A percentile compares a stretch with the other conserved stretches of the same genome.
Conservation (phyloP, 108 stramenopile genomes). For the Nannochloropsis oceanica region DNA sequence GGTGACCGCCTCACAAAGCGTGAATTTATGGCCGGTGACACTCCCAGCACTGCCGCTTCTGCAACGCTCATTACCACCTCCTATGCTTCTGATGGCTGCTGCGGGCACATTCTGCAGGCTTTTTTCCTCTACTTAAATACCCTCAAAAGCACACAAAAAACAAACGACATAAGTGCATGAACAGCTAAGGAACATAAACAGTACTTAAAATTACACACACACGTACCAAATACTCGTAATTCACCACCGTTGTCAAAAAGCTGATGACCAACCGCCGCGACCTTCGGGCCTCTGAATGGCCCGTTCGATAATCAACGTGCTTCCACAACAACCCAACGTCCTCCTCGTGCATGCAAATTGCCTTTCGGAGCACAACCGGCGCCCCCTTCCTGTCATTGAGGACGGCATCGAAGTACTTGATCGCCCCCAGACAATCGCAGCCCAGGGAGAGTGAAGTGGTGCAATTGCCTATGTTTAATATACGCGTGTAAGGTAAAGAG, state of each 20-base stretch:
- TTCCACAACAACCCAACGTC: slow-evolving; percentile 54
- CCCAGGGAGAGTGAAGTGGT: slow-evolving; percentile 48
- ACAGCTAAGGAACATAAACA: too few species aligned
- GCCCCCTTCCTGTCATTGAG: slow-evolving; percentile 38
- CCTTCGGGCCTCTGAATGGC: slow-evolving; percentile 51
- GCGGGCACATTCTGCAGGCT: too few species aligned
- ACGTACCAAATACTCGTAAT: slow-evolving; percentile 40
- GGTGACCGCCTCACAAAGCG: too few species aligned
- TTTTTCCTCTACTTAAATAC: too few species aligned
- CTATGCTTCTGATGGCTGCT: too few species aligned
- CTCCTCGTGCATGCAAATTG: slow-evolving; percentile 62
- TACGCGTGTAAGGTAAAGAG: neutral
- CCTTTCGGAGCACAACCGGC: slow-evolving; percentile 35
- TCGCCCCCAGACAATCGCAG: slow-evolving; percentile 56
- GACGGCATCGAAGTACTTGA: slow-evolving; percentile 54
- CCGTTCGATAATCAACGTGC: slow-evolving; percentile 58
- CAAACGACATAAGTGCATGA: too few species aligned
- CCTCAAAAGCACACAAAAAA: too few species aligned
- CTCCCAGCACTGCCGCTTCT: too few species aligned
- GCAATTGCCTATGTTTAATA: slow-evolving; percentile 34
- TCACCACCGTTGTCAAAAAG: slow-evolving; percentile 55
- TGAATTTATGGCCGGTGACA: too few species aligned
- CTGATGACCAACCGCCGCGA: slow-evolving; percentile 45
- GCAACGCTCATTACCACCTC: too few species aligned
- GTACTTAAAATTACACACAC: neutral